These are phyloP conservation scores for Lasiodiplodia citricola DNA, from an alignment of 2,329 filamentous ascomycete species.

Conservation along the genomic window DNA sequence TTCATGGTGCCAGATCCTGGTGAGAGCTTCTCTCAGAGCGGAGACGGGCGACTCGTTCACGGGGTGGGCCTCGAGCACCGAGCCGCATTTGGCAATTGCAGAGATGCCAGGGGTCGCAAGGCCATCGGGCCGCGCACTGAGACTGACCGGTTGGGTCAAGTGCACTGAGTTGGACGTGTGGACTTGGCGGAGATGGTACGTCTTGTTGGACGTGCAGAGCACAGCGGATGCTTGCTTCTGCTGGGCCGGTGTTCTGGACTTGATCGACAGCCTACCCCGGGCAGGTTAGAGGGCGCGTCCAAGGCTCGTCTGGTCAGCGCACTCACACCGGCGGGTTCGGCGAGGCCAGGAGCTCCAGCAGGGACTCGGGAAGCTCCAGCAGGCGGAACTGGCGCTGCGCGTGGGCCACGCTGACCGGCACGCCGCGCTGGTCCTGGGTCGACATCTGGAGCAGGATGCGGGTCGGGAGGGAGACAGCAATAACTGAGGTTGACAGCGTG, in stretches of 20 bases:
- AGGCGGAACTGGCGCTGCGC: conserved; percentile 61
- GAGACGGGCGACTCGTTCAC: conserved; percentile 41
- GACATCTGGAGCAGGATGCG: conserved; percentile 42
- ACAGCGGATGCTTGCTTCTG: conserved; percentile 52
- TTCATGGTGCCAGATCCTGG: conserved; percentile 25
- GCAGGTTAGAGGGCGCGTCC: conserved; percentile 30
- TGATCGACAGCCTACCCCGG: conserved; percentile 42
- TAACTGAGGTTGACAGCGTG: conserved; percentile 23
- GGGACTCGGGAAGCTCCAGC: conserved; percentile 64
- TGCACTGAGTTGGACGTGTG: conserved; percentile 69
- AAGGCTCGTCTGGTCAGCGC: conserved; percentile 26
- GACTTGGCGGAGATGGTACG: conserved; percentile 67
- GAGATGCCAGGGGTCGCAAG: conserved; percentile 39
- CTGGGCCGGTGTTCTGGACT: conserved; percentile 35
- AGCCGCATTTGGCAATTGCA: conserved; percentile 52
- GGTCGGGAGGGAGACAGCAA: background rate
- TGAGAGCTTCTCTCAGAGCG: conserved; percentile 44
- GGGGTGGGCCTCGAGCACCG: conserved; percentile 50
- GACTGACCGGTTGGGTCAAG: conserved; percentile 53
- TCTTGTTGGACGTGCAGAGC: conserved; percentile 62
- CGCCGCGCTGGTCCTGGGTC: conserved; percentile 46
- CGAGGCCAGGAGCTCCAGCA: conserved; percentile 59
- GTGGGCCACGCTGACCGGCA: conserved; percentile 51
- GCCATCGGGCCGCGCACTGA: conserved; percentile 41
- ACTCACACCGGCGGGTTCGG: conserved; percentile 51